phyloP scores from a whole-genome alignment of 176 grass and related monocot genomes.

The Saccharum officinarum region DNA sequence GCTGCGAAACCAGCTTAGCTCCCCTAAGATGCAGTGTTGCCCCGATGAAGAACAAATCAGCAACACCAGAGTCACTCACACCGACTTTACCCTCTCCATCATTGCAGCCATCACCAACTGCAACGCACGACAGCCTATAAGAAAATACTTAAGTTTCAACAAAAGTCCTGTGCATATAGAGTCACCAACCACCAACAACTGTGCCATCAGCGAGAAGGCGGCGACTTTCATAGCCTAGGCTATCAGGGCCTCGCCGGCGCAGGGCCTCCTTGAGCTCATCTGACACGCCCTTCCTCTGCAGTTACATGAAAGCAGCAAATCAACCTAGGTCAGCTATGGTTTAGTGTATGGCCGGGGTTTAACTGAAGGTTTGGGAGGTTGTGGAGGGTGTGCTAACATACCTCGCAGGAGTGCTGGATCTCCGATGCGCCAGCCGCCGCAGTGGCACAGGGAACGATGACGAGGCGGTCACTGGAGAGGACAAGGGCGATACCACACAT shows the following conservation, averaged over 20 bases:
- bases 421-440: not conserved
- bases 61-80: not conserved
- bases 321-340: constrained; percentile 17
- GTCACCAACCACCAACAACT: constrained; percentile 29
- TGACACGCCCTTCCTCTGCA: constrained; percentile 40
- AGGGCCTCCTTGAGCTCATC: constrained; percentile 70
- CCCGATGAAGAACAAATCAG: constrained; percentile 63
- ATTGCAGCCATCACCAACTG: not conserved
- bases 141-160: not conserved
- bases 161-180: not conserved
- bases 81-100: not conserved
- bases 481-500: constrained; percentile 87
- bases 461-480: constrained; percentile 47
- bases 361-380: not conserved
- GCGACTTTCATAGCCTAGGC: constrained; percentile 54
- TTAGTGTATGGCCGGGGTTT: constrained; percentile 8
- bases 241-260: constrained; percentile 63
- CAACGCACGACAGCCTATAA: not conserved
- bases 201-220: constrained; percentile 30
- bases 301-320: not conserved
- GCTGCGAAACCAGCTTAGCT: constrained; percentile 58
- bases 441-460: constrained; percentile 22
- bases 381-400: not conserved
- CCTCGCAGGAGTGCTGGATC: constrained; percentile 17
- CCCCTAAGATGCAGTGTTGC: constrained; percentile 85